Base-by-base conservation (phyloP, 192 early-diverging fungal genomes). In the Coemansia sp. region DNA sequence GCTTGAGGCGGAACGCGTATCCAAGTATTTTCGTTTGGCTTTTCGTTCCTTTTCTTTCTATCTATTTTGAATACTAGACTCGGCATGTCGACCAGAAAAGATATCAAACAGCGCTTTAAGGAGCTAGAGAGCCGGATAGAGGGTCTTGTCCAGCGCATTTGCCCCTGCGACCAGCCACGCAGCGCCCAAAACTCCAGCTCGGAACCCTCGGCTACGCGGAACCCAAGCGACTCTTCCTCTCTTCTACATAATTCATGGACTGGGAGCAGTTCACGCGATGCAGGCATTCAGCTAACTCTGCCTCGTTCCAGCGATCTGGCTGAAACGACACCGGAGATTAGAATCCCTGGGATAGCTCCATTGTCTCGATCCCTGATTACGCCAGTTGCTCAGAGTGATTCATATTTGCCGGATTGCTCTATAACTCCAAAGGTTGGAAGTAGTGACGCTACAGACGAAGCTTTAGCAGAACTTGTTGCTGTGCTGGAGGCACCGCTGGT, bases 401-500 rank as follows among this genome's bases (percentile, higher is more conserved):
- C 42, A n/a, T 11, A n/a, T n/a, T n/a, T 14, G 41, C 22, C 22
- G 13, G 23, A n/a, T n/a, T 14, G 27, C 14, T 1, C 42, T 27
- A 22, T 25, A 23, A n/a, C 42, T 15, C 25, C 21, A 26, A 14
- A 15, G 1, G 9, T 5, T 2, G 11, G 27, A 4, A 25, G 11
- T 10, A 17, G 21, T 15, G 29, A 4, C 23, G 13, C 11, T 19
- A 19, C 5, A 35, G 14, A 15, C 35, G 23, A 13, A 13, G 4
- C 53, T 4, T 25, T 27, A 11, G 37, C 49, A 14, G 45, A 38
- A 23, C 29, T 63, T 5, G 25, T 41, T 31, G 60, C 59, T 11
- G 47, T 53, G 1, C 31, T 68, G 10, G 58, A 51, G 48, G 53
- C 59, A 3, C 65, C 65, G 8, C 37, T 68, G 8, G 58, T 68